A percentile compares a stretch with the other conserved stretches of the same genome.
These are phyloP conservation scores for Knufia petricola DNA, from an alignment of 2,329 filamentous ascomycete species.

Conservation along the genomic window DNA sequence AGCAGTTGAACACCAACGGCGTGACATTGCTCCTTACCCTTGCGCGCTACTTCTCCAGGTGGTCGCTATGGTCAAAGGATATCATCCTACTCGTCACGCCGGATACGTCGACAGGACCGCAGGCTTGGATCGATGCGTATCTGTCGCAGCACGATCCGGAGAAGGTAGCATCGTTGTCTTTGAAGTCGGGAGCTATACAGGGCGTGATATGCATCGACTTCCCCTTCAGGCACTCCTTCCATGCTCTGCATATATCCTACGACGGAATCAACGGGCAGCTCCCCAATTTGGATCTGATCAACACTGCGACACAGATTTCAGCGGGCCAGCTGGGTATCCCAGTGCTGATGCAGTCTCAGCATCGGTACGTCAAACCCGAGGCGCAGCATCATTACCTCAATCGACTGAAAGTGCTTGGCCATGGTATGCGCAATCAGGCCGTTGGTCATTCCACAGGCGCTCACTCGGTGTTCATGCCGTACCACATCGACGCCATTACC, in stretches of 20 bases:
- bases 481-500: constrained; percentile 93
- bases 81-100: constrained; percentile 85
- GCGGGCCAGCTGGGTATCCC: constrained; percentile 85
- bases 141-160: constrained; percentile 73
- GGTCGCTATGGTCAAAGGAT: constrained; percentile 98
- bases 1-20: constrained; percentile 72
- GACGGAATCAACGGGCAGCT: constrained; percentile 93
- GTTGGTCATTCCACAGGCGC: constrained; percentile 81
- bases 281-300: constrained; percentile 91
- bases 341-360: constrained; percentile 59
- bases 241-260: constrained; percentile 82
- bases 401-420: constrained; percentile 75
- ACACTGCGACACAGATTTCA: constrained; percentile 81
- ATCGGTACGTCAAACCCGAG: constrained; percentile 53
- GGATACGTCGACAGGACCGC: constrained; percentile 80
- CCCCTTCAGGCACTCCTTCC: constrained; percentile 71
- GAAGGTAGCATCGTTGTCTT: constrained; percentile 62
- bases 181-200: constrained; percentile 90
- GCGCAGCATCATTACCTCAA: constrained; percentile 70
- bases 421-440: constrained; percentile 87
- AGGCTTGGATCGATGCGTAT: constrained; percentile 97
- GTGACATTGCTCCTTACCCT: constrained; percentile 78
- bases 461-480: constrained; percentile 93
- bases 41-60: constrained; percentile 89
- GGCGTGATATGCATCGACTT: constrained; percentile 92